Conservation (phyloP, 2,329 filamentous ascomycete species). For the Aureobasidium lini region DNA sequence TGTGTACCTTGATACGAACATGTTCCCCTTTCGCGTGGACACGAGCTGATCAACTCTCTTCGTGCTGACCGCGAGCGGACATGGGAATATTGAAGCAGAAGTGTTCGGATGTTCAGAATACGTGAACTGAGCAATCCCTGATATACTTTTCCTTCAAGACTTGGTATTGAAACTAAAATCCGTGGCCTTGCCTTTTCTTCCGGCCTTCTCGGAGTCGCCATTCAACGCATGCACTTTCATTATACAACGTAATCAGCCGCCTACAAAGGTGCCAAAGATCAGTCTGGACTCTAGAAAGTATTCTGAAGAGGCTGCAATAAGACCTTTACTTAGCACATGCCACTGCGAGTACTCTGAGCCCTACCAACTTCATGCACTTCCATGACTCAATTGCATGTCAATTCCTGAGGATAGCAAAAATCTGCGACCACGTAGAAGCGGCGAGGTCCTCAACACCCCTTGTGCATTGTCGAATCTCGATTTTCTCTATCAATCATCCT, state of each 20-base stretch:
- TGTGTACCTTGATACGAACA: not conserved
- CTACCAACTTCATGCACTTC: no score
- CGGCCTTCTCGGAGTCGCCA: not conserved
- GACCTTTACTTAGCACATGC: no score
- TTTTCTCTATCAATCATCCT: slow-evolving; percentile 13
- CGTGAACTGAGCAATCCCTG: not conserved
- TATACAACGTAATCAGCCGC: not conserved
- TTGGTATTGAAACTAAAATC: slow-evolving; percentile 1
- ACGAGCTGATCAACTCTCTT: not conserved
- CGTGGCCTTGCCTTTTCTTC: not conserved
- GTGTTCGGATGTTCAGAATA: not conserved
- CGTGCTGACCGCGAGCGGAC: not conserved
- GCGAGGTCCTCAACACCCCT: not conserved
- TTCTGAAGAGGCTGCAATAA: no score
- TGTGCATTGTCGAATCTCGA: no score
- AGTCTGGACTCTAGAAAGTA: not conserved
- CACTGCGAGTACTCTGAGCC: not conserved
- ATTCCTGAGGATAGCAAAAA: no score
- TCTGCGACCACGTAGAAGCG: no score
- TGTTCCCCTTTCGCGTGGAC: not conserved
- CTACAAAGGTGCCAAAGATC: not conserved
- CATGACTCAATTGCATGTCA: no score
- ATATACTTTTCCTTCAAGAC: not conserved
- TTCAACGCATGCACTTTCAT: not conserved
- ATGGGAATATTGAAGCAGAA: no score